Evolutionary conservation across 2,329 filamentous ascomycete species (phyloP).

Genomic region (Xylariaceae sp.): DNA sequence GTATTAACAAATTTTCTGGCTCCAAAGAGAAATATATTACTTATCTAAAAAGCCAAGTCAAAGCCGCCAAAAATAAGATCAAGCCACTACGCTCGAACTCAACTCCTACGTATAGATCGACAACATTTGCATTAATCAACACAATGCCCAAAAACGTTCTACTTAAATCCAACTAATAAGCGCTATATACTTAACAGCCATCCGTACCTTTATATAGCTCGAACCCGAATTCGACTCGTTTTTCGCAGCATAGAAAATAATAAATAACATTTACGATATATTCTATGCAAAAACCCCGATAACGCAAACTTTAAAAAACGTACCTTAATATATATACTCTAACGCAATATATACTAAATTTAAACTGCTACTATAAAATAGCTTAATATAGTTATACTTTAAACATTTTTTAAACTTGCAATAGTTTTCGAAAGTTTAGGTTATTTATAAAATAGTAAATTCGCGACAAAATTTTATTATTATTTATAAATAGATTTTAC

Average conservation of each 20-base stretch:
- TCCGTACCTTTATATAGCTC: constrained; percentile 14
- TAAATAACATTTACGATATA: background rate
- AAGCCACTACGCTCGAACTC: too few relatives aligned
- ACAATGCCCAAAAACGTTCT: constrained; percentile 1
- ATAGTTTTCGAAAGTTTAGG: constrained; percentile 14
- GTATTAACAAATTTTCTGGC: too few relatives aligned
- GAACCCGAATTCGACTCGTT: background rate
- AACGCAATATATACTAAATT: background rate
- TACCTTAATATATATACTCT: constrained; percentile 4
- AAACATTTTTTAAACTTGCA: background rate
- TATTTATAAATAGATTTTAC: background rate
- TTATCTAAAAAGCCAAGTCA: too few relatives aligned
- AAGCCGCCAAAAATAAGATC: too few relatives aligned
- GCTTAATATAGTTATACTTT: background rate
- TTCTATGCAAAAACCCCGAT: background rate
- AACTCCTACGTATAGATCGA: constrained; percentile 11
- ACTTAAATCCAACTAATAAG: constrained; percentile 5
- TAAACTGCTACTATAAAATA: background rate
- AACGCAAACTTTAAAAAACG: background rate
- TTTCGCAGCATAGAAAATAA: background rate
- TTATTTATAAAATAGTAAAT: constrained; percentile 11
- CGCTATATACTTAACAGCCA: background rate
- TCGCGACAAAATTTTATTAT: constrained; percentile 7
- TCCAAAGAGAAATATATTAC: too few relatives aligned
- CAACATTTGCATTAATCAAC: constrained; percentile 16